Conservation (phyloP, 208 protist genomes). For the Endotrypanum monterogeii region DNA sequence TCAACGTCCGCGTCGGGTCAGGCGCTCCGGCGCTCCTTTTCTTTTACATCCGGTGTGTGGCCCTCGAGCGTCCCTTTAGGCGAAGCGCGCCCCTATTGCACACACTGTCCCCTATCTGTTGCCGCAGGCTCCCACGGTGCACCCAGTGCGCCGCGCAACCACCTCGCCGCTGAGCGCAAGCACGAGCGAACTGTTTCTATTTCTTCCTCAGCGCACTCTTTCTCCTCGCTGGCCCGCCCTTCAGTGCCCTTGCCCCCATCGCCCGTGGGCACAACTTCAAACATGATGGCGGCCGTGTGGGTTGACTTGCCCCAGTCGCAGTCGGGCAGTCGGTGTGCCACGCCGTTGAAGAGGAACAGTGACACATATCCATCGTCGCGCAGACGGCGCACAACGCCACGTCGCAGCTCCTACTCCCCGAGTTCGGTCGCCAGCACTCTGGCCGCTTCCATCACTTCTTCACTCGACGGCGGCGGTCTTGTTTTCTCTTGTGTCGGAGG, state of each 20-base stretch:
- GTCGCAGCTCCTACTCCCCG: slow-evolving; percentile 32
- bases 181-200: slow-evolving; percentile 36
- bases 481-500: slow-evolving; percentile 7
- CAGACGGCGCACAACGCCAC: slow-evolving; percentile 44
- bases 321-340: slow-evolving; percentile 29
- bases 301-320: slow-evolving; percentile 37
- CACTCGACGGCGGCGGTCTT: slow-evolving; percentile 17
- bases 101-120: neutral
- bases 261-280: slow-evolving; percentile 27
- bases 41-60: slow-evolving; percentile 25
- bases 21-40: slow-evolving; percentile 27
- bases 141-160: neutral
- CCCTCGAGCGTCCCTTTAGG: neutral
- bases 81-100: slow-evolving; percentile 9
- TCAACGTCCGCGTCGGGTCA: neutral
- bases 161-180: neutral
- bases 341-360: slow-evolving; percentile 14
- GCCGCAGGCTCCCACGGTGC: neutral
- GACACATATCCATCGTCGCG: slow-evolving; percentile 24
- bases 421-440: slow-evolving; percentile 45
- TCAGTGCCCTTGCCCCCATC: slow-evolving; percentile 30
- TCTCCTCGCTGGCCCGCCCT: slow-evolving; percentile 24
- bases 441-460: slow-evolving; percentile 35
- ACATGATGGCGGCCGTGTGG: slow-evolving; percentile 48
- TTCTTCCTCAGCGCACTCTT: slow-evolving; percentile 31